These are phyloP conservation scores for Diaporthe ampelina DNA, from an alignment of 2,329 filamentous ascomycete genomes.

Conservation along the genomic window DNA sequence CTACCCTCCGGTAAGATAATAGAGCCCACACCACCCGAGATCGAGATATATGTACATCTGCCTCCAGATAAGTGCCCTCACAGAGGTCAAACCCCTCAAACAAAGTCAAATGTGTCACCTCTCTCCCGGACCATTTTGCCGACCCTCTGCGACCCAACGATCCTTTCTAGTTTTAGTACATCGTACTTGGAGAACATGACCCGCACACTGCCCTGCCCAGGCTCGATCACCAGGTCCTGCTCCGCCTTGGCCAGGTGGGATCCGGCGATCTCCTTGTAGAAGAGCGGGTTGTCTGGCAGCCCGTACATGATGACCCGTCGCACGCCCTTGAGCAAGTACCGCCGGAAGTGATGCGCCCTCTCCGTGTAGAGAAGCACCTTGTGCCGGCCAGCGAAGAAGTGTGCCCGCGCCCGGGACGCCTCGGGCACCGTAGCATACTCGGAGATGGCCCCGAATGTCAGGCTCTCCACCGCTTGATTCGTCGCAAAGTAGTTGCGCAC, in stretches of 20 bases:
- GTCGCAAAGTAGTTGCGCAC: slow-evolving; percentile 93
- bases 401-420: slow-evolving; percentile 85
- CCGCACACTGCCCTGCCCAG: slow-evolving; percentile 71
- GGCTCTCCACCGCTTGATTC: slow-evolving; percentile 65
- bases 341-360: slow-evolving; percentile 94
- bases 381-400: slow-evolving; percentile 88
- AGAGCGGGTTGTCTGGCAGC: slow-evolving; percentile 87
- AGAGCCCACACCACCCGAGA: neutral
- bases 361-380: slow-evolving; percentile 91
- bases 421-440: slow-evolving; percentile 88
- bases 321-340: slow-evolving; percentile 87
- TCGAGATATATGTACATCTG: slow-evolving; percentile 1
- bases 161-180: slow-evolving; percentile 86
- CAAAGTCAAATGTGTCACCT: slow-evolving; percentile 95
- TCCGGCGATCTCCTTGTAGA: slow-evolving; percentile 83
- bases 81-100: slow-evolving; percentile 62
- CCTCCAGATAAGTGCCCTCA: slow-evolving; percentile 15
- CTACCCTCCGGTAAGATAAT: neutral
- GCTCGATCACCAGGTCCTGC: slow-evolving; percentile 67
- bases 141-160: slow-evolving; percentile 86
- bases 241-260: slow-evolving; percentile 74
- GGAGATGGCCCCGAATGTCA: slow-evolving; percentile 85
- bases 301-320: slow-evolving; percentile 90
- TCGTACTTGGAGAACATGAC: slow-evolving; percentile 91
- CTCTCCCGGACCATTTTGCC: slow-evolving; percentile 87